Conservation (phyloP, 1,284 basidiomycete species). For the Rhodotorula sp. region DNA sequence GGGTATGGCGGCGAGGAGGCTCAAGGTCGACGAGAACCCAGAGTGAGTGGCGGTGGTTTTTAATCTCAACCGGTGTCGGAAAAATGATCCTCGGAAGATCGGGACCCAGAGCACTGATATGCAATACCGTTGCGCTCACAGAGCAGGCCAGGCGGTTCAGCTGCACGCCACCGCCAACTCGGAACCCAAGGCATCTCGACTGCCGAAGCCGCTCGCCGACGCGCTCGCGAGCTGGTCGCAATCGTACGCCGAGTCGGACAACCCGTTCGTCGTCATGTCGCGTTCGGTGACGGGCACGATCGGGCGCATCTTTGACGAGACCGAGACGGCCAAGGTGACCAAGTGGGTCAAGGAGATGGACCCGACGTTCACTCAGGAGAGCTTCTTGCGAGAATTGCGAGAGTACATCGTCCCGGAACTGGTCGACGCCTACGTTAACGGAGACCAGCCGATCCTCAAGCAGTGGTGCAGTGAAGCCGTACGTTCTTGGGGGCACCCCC, state of each 20-base stretch:
- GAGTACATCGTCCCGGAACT: conserved; percentile 98
- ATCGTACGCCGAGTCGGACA: conserved; percentile 88
- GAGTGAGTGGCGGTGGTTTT: conserved; percentile 60
- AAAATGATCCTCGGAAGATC: neutral
- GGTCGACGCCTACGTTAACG: conserved; percentile 89
- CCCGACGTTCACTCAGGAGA: conserved; percentile 79
- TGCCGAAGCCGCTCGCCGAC: conserved; percentile 49
- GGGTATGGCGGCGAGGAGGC: conserved; percentile 50
- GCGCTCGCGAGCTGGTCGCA: conserved; percentile 53
- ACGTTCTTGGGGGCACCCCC: conserved; percentile 45
- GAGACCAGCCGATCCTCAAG: conserved; percentile 78
- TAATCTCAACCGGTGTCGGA: neutral
- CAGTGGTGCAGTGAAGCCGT: conserved; percentile 97
- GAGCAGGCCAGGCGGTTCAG: conserved; percentile 79
- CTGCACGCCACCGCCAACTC: conserved; percentile 75
- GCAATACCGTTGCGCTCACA: conserved; percentile 46
- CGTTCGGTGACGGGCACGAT: conserved; percentile 81
- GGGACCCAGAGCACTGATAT: too few species aligned
- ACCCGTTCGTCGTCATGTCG: conserved; percentile 76
- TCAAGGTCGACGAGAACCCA: conserved; percentile 63
- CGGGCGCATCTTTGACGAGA: conserved; percentile 84
- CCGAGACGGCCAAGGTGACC: conserved; percentile 91
- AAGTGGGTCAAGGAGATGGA: conserved; percentile 82
- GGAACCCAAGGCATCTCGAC: conserved; percentile 66
- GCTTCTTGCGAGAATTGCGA: conserved; percentile 82